phyloP scores from a whole-genome alignment of 352 stramenopile genomes.

The Phytophthora podocarpi region DNA sequence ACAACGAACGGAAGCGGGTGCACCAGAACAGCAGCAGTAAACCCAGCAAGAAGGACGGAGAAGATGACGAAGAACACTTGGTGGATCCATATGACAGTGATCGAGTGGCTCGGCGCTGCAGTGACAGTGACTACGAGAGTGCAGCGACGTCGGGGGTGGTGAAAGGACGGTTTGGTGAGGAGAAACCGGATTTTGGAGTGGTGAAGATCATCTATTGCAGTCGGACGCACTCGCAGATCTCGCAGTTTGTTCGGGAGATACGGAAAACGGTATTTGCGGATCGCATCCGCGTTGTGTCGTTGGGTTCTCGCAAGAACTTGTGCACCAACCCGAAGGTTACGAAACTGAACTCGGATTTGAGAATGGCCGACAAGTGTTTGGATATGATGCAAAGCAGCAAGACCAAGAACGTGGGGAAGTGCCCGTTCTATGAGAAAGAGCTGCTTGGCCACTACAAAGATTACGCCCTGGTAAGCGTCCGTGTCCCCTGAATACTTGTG shows the following conservation, averaged over 20 bases:
- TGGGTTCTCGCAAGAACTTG: conserved; percentile 87
- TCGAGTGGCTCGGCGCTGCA: conserved; percentile 10
- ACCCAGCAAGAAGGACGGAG: conserved; percentile 13
- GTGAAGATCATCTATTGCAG: conserved; percentile 92
- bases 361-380: conserved; percentile 85
- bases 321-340: conserved; percentile 80
- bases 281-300: conserved; percentile 74
- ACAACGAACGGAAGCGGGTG: conserved; percentile 62
- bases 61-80: conserved; percentile 61
- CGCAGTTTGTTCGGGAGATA: conserved; percentile 89
- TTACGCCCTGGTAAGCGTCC: conserved; percentile 67
- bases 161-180: conserved; percentile 12
- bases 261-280: conserved; percentile 78
- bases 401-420: conserved; percentile 59
- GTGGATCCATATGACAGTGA: conserved; percentile 85
- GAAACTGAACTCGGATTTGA: conserved; percentile 69
- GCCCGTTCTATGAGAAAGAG: conserved; percentile 84
- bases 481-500: not conserved
- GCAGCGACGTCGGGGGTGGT: not conserved
- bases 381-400: conserved; percentile 87
- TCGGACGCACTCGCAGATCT: conserved; percentile 90
- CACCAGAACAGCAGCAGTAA: conserved; percentile 9
- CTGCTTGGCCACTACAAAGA: conserved; percentile 75
- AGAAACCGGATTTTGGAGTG: conserved; percentile 46
- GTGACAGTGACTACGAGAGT: conserved; percentile 50